A percentile compares a stretch with the other conserved stretches of the same genome.
Conservation (phyloP, 2,329 filamentous ascomycete genomes). For the Pseudocercospora pini-densiflorae region DNA sequence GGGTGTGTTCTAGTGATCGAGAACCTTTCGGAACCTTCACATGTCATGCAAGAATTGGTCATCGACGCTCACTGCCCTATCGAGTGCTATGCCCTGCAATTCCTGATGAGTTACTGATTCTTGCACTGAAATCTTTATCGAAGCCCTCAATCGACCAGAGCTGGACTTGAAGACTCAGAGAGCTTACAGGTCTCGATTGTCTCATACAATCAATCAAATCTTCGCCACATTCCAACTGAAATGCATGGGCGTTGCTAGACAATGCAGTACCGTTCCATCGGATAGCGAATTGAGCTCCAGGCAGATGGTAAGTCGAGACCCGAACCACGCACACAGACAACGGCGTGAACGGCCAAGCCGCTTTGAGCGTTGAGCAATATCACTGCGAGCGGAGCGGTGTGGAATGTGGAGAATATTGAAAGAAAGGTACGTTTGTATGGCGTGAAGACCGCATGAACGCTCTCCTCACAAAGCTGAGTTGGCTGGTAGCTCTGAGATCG, state of each 20-base stretch:
- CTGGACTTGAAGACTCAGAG: background rate
- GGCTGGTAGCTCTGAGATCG: slow-evolving; percentile 6
- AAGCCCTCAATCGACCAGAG: background rate
- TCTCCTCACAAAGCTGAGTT: background rate
- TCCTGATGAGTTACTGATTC: background rate
- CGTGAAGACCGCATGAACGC: slow-evolving; percentile 1
- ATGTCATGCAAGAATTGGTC: slow-evolving; percentile 1
- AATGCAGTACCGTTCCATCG: background rate
- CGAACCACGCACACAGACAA: background rate
- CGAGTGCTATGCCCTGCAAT: background rate
- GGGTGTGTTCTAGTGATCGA: slow-evolving; percentile 7
- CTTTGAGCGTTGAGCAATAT: background rate
- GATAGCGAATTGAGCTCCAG: slow-evolving; percentile 2
- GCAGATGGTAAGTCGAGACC: slow-evolving; percentile 1
- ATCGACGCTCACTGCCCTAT: background rate
- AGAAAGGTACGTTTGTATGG: slow-evolving; percentile 2
- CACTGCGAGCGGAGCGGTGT: background rate
- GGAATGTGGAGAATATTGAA: slow-evolving; percentile 14
- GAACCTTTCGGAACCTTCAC: background rate
- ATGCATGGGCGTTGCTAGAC: slow-evolving; percentile 5
- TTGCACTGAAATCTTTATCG: background rate
- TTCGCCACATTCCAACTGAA: slow-evolving; percentile 7
- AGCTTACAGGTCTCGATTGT: slow-evolving; percentile 5
- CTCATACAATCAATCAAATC: background rate
- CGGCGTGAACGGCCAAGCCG: background rate